phyloP scores from a whole-genome alignment of 2,329 filamentous ascomycete species.

The Neurospora sp. region DNA sequence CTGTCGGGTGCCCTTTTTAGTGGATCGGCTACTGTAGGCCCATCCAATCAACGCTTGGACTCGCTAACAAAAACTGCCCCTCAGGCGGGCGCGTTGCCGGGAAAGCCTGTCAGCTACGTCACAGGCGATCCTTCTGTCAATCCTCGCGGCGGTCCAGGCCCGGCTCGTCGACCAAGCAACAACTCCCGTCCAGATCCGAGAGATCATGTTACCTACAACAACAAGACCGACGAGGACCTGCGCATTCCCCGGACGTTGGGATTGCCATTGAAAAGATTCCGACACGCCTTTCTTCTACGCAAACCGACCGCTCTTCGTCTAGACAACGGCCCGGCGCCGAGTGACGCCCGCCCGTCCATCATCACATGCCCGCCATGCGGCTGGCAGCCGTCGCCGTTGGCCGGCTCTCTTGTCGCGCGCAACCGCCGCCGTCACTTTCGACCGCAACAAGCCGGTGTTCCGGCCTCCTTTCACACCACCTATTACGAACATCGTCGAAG shows the following conservation, averaged over 20 bases:
- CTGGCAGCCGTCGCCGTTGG: constrained; percentile 10
- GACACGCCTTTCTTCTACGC: not conserved
- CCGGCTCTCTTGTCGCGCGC: constrained; percentile 12
- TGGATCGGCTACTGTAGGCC: constrained; percentile 8
- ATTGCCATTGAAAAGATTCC: constrained; percentile 8
- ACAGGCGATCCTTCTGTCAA: constrained; percentile 2
- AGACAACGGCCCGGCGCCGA: not conserved
- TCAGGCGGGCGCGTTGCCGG: constrained; percentile 1
- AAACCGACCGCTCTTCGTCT: not conserved
- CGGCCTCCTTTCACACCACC: not conserved
- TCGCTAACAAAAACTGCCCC: not conserved
- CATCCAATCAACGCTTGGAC: not conserved
- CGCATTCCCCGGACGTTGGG: constrained; percentile 4
- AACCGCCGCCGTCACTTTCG: constrained; percentile 4
- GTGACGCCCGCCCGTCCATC: not conserved
- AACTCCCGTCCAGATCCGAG: not conserved
- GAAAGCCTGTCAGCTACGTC: constrained; percentile 12
- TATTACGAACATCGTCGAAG: not conserved
- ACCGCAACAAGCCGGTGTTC: not conserved
- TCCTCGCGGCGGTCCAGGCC: not conserved
- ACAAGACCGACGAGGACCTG: not conserved
- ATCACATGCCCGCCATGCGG: constrained; percentile 11
- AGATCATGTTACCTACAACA: constrained; percentile 8
- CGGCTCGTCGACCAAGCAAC: not conserved
- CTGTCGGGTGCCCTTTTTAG: not conserved